phyloP scores from a whole-genome alignment of 2,329 filamentous ascomycete species.

The Rhinocladiella similis region DNA sequence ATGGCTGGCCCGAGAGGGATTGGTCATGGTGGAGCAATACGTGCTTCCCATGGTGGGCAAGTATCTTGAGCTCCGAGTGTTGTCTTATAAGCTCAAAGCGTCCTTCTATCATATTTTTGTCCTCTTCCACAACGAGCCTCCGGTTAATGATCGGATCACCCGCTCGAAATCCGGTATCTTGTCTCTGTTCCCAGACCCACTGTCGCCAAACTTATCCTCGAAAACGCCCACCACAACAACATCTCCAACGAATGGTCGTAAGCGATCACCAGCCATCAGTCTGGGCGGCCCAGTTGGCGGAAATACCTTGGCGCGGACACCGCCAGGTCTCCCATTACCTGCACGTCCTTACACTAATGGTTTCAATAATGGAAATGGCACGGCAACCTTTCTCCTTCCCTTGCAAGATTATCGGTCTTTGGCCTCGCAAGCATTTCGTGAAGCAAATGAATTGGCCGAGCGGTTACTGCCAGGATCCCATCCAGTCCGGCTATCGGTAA shows the following conservation, averaged over 20 bases:
- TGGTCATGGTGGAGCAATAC: constrained; percentile 81
- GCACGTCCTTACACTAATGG: constrained; percentile 17
- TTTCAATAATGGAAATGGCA: constrained; percentile 35
- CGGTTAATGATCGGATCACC: constrained; percentile 58
- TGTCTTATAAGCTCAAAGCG: constrained; percentile 87
- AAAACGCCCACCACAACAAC: constrained; percentile 39
- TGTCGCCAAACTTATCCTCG: constrained; percentile 23
- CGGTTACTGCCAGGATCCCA: constrained; percentile 80
- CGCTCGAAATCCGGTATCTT: constrained; percentile 23
- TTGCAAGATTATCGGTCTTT: constrained; percentile 73
- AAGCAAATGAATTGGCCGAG: constrained; percentile 74
- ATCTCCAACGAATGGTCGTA: constrained; percentile 43
- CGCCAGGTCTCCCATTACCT: constrained; percentile 20
- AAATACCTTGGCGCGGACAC: constrained; percentile 42
- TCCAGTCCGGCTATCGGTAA: constrained; percentile 82
- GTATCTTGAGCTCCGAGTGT: constrained; percentile 80
- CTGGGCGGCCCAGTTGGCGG: constrained; percentile 58
- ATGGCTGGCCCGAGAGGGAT: constrained; percentile 90
- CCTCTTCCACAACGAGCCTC: constrained; percentile 88
- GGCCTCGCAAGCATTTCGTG: constrained; percentile 78
- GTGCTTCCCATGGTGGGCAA: constrained; percentile 80
- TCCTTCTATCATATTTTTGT: constrained; percentile 97
- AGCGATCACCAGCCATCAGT: constrained; percentile 48
- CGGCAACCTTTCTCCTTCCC: constrained; percentile 76
- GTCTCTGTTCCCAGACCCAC: constrained; percentile 27